Percentiles rank a stretch among this genome's conserved stretches.
Evolutionary conservation across 164 flowering plant species (phyloP).

Genomic region (Taxillus chinensis): DNA sequence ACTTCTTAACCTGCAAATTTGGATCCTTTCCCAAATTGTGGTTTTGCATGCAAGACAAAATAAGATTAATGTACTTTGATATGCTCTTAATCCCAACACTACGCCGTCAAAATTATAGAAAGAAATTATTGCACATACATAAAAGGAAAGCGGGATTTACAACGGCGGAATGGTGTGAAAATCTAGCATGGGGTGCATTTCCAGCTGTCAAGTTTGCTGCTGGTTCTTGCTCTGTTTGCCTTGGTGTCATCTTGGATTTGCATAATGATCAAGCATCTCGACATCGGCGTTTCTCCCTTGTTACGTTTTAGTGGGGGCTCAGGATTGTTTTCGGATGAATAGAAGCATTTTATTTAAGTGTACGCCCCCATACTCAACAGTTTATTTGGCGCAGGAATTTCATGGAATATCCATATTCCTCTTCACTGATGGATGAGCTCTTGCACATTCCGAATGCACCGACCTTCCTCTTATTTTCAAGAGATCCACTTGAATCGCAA

Average conservation of each 20-base stretch:
- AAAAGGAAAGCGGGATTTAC: no score
- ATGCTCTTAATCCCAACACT: no score
- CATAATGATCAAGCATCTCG: slow-evolving; percentile 3
- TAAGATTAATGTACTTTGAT: no score
- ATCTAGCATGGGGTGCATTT: no score
- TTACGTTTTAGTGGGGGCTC: slow-evolving; percentile 26
- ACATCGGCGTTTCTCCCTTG: slow-evolving; percentile 8
- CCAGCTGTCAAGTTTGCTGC: slow-evolving; percentile 39
- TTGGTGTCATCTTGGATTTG: slow-evolving; percentile 48
- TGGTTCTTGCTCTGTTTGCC: slow-evolving; percentile 54
- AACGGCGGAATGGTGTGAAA: no score
- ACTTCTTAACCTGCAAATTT: no score
- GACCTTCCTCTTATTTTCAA: slow-evolving; percentile 46
- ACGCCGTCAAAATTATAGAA: no score
- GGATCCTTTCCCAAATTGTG: no score
- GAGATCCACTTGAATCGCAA: slow-evolving; percentile 59
- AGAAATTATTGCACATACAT: no score
- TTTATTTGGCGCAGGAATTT: slow-evolving; percentile 96
- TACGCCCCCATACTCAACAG: slow-evolving; percentile 63
- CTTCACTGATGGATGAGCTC: slow-evolving; percentile 56
- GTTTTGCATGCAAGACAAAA: no score
- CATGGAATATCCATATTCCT: slow-evolving; percentile 52
- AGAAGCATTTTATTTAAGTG: slow-evolving; percentile 23
- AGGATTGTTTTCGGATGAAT: slow-evolving; percentile 17
- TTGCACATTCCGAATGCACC: slow-evolving; percentile 56